These are phyloP conservation scores for Clonostachys rosea DNA, from an alignment of 2,329 filamentous ascomycete genomes.

Conservation along the genomic window DNA sequence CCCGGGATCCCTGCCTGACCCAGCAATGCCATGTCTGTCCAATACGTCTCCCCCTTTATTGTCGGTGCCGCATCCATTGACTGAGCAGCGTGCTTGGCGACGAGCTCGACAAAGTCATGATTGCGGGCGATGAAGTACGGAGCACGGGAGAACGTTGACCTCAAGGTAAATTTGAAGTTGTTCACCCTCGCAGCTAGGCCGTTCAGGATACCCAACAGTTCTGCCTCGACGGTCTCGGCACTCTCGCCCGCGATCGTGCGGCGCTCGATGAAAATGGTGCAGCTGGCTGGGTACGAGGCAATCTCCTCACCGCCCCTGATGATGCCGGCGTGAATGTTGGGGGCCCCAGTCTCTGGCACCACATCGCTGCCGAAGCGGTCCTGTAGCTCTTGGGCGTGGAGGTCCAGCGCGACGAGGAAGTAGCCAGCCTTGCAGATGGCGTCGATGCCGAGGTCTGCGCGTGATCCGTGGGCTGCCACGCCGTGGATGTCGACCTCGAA, in stretches of 20 bases:
- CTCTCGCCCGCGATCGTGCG: constrained; percentile 41
- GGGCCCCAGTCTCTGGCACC: constrained; percentile 21
- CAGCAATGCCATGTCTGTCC: constrained; percentile 46
- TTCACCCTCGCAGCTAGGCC: constrained; percentile 20
- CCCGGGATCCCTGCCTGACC: constrained; percentile 36
- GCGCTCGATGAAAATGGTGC: constrained; percentile 40
- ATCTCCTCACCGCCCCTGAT: constrained; percentile 45
- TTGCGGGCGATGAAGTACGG: constrained; percentile 30
- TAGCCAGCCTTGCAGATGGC: constrained; percentile 42
- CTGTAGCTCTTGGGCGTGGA: constrained; percentile 25
- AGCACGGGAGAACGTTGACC: constrained; percentile 33
- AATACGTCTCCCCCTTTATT: constrained; percentile 28
- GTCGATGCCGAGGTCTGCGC: constrained; percentile 37
- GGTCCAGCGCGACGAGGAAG: constrained; percentile 38
- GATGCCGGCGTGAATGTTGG: constrained; percentile 38
- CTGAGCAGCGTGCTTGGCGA: constrained; percentile 15
- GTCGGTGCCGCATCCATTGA: constrained; percentile 16
- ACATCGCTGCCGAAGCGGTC: constrained; percentile 12
- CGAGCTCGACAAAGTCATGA: constrained; percentile 32
- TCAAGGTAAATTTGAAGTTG: constrained; percentile 32
- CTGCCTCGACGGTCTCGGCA: constrained; percentile 21
- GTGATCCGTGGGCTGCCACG: constrained; percentile 34
- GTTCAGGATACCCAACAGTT: constrained; percentile 29
- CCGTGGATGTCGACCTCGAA: constrained; percentile 34
- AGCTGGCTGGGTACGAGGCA: constrained; percentile 44